These are phyloP conservation scores for Acacia crassicarpa DNA, from an alignment of 306 rosid genomes.

Conservation along the genomic window DNA sequence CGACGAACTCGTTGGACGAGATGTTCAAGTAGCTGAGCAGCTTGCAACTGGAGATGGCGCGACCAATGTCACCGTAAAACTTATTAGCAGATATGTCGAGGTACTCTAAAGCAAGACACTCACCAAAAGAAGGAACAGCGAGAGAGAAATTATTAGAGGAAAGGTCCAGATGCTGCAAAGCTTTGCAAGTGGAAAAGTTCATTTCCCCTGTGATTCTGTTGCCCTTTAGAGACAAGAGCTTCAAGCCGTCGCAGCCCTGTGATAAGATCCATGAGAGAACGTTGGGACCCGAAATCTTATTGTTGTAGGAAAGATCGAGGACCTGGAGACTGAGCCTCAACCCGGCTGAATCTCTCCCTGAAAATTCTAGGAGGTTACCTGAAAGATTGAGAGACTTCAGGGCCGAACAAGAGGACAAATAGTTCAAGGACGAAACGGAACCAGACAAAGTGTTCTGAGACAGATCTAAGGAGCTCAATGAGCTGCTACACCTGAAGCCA, in stretches of 20 bases:
- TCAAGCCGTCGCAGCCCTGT: slow-evolving; percentile 41
- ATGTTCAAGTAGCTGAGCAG: slow-evolving; percentile 47
- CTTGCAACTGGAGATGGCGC: slow-evolving; percentile 39
- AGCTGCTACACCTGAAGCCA: slow-evolving; percentile 45
- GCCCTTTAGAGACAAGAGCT: slow-evolving; percentile 41
- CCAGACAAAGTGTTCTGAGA: slow-evolving; percentile 55
- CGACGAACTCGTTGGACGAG: slow-evolving; percentile 51
- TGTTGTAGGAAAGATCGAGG: slow-evolving; percentile 64
- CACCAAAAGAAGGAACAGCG: slow-evolving; percentile 50
- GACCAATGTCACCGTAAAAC: slow-evolving; percentile 43
- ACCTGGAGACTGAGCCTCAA: slow-evolving; percentile 39
- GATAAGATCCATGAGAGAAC: slow-evolving; percentile 52
- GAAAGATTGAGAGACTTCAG: slow-evolving; percentile 52
- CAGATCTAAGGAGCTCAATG: slow-evolving; percentile 57
- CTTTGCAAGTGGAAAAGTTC: slow-evolving; percentile 39
- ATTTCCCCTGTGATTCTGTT: slow-evolving; percentile 56
- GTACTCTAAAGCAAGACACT: slow-evolving; percentile 44
- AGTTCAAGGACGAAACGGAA: slow-evolving; percentile 35
- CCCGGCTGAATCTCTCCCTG: slow-evolving; percentile 18
- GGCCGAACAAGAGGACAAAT: slow-evolving; percentile 40
- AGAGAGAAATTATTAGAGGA: slow-evolving; percentile 57
- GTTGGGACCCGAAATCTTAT: slow-evolving; percentile 47
- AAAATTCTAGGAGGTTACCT: slow-evolving; percentile 40
- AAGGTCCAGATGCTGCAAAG: slow-evolving; percentile 46
- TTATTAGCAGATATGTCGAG: slow-evolving; percentile 68